A percentile compares a stretch with the other conserved stretches of the same genome.
Conservation (phyloP, 352 stramenopile species). For the Phytophthora foliorum region DNA sequence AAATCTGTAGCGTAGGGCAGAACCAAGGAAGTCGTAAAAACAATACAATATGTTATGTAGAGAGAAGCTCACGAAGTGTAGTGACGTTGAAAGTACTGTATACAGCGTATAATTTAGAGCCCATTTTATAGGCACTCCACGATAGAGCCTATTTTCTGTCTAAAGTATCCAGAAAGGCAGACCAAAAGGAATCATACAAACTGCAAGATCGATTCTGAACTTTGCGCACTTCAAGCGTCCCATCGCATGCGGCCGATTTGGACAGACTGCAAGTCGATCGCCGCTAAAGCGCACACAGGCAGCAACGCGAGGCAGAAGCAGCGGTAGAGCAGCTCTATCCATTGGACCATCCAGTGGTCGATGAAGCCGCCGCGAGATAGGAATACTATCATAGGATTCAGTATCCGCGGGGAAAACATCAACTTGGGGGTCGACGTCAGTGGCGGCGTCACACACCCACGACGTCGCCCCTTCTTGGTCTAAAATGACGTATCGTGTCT, state of each 20-base stretch:
- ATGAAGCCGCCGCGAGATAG: neutral
- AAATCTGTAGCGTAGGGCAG: conserved; percentile 1
- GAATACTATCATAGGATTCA: no score
- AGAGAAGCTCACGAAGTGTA: no score
- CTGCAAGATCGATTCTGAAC: conserved; percentile 17
- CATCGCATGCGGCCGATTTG: conserved; percentile 9
- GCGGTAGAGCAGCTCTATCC: neutral
- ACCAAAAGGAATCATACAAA: conserved; percentile 17
- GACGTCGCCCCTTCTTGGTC: conserved; percentile 22
- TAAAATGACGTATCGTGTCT: conserved; percentile 34
- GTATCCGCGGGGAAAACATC: conserved; percentile 13
- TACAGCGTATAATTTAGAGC: conserved; percentile 13
- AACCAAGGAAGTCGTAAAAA: no score
- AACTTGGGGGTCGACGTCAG: conserved; percentile 24
- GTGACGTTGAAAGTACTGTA: no score
- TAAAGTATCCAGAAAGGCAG: neutral
- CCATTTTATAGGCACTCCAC: conserved; percentile 11
- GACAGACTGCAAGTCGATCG: conserved; percentile 8
- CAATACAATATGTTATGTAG: no score
- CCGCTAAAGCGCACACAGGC: neutral
- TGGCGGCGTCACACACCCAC: neutral
- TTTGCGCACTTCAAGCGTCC: conserved; percentile 24
- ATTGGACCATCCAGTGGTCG: neutral
- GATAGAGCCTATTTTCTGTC: no score
- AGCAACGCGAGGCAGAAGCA: neutral